These are phyloP conservation scores for Oryza rufipogon DNA, from an alignment of 176 grass and related monocot species.

Conservation along the genomic window DNA sequence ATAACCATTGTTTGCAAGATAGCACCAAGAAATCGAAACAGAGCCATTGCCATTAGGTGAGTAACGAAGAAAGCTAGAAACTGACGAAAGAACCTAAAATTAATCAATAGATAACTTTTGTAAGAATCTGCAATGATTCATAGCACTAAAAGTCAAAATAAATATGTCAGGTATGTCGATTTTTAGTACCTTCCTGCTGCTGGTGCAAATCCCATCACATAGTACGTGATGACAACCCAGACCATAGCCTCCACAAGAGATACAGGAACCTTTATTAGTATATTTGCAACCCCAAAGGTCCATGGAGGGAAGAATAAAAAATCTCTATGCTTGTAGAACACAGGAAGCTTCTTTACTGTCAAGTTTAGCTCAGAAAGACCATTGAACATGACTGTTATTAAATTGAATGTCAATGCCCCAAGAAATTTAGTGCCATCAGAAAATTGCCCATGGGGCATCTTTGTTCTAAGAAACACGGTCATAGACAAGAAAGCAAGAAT, in stretches of 20 bases:
- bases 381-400: conserved; percentile 57
- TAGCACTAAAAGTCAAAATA: not conserved
- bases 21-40: conserved; percentile 78
- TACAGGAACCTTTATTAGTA: conserved; percentile 56
- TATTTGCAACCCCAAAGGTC: conserved; percentile 52
- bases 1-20: conserved; percentile 77
- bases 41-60: conserved; percentile 71
- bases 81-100: conserved; percentile 77
- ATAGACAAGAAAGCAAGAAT: conserved; percentile 52
- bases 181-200: conserved; percentile 46
- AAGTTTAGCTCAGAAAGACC: conserved; percentile 42
- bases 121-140: not conserved
- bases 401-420: conserved; percentile 50
- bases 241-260: conserved; percentile 52
- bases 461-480: conserved; percentile 57
- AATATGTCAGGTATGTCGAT: not conserved
- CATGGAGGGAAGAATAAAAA: conserved; percentile 60
- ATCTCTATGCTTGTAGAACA: conserved; percentile 66
- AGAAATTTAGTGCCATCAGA: conserved; percentile 47
- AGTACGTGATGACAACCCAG: conserved; percentile 58
- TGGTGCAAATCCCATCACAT: conserved; percentile 64
- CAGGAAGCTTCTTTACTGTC: conserved; percentile 58
- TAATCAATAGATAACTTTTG: not conserved
- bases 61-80: conserved; percentile 63
- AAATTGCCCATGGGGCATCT: conserved; percentile 48